Evolutionary conservation across 192 early-diverging fungal genomes (phyloP), one percentile per base, ranked within the genome.

Genomic region (Backusella luteola): DNA sequence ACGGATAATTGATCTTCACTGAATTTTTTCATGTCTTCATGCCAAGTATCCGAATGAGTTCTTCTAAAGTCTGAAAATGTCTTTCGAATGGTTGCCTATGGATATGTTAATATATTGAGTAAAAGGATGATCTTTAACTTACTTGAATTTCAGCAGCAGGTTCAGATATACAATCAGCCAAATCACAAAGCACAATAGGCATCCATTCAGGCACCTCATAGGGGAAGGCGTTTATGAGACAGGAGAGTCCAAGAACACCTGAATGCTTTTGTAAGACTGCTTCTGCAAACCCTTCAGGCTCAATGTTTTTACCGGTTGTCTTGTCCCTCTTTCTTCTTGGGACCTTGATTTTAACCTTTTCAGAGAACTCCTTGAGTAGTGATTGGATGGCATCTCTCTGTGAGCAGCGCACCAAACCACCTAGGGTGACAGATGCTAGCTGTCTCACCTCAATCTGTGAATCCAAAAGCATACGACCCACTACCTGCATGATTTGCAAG

Each of bases 41-140:
- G 94, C 97, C 97, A 99, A 9, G 92, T 93, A 76, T 99, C 97
- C 73, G 94, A 94, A 77, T 99, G 97, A 6, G 97, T 99, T 67
- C 97, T 85, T 76, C 93, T 87, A 78, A 99, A 99, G 75, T 99
- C 96, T 6, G 95, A 90, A 89, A 97, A 97, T 26, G 91, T 92
- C 67, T 91, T 92, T 73, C 92, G 89, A 5, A 97, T 93, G 3
- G 97, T 93, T 6, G 91, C 76, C 87, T 92, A 85, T 0, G 12
- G 19, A 39, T 15, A 44, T 17, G 42, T 44, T 4, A 17, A 44
- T 4, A 17, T 44, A 44, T 17, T 12, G 12, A 5, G 5, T 15
- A 17, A 17, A 44, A 44, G 9, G 12, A 44, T 14, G 3, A 17
- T 5, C 1, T 3, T 44, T 42, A 6, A 17, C 34, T 76, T 86